These are phyloP conservation scores for Edaphochlamys debaryana DNA, from an alignment of 139 green algal species.

Conservation along the genomic window DNA sequence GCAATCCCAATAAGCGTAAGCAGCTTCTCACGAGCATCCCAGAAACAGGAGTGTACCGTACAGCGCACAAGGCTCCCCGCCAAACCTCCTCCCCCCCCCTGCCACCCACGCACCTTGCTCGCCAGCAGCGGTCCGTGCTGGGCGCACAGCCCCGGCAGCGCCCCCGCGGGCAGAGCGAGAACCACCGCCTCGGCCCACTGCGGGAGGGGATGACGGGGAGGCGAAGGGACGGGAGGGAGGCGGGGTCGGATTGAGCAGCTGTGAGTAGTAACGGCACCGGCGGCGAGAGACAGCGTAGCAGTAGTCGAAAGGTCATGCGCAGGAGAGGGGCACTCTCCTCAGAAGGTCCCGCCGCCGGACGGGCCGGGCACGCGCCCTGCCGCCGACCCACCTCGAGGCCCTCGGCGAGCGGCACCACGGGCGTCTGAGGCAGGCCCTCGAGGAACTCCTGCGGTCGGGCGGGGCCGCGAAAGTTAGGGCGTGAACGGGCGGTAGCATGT, in stretches of 20 bases:
- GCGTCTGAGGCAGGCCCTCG: neutral
- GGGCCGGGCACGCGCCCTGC: too few relatives aligned
- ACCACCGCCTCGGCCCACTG: neutral
- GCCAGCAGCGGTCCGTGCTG: neutral
- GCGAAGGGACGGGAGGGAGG: too few relatives aligned
- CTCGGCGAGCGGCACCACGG: neutral
- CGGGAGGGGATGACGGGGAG: too few relatives aligned
- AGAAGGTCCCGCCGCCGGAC: too few relatives aligned
- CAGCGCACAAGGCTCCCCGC: neutral
- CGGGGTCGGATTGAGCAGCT: too few relatives aligned
- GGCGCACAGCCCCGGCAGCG: neutral
- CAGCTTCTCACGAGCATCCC: neutral
- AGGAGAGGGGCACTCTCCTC: too few relatives aligned
- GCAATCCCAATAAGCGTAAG: neutral
- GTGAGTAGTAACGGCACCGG: too few relatives aligned
- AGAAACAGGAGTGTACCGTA: neutral
- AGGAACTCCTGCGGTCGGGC: neutral
- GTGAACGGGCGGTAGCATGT: too few relatives aligned
- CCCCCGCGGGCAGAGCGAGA: neutral
- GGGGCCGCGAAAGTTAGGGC: too few relatives aligned
- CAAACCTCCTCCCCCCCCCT: neutral
- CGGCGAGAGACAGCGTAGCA: too few relatives aligned
- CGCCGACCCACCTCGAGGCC: too few relatives aligned
- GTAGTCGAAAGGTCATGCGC: too few relatives aligned
- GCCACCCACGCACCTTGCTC: neutral